Base-by-base conservation (phyloP, 164 flowering plant genomes). In the Buxus sempervirens region DNA sequence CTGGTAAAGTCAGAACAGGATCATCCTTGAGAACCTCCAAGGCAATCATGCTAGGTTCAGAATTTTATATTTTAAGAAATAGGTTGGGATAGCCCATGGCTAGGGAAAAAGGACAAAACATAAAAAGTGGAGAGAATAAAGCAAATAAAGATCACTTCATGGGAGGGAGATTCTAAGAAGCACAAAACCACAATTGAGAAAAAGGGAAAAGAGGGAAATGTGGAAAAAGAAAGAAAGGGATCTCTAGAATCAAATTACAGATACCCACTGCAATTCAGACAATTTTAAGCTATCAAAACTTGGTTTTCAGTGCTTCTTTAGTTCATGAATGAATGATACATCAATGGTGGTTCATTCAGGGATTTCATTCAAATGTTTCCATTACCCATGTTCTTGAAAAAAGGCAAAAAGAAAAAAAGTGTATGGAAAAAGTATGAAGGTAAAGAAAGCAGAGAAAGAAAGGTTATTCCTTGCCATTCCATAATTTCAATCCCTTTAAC, bases 1-100 rank as follows among this genome's bases (percentile, higher is more conserved):
- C 63, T 7, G n/a, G 20, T 49, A 54, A 71, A 55, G 77, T 55
- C 69, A 66, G 69, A 27, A 65, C 70, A 61, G 58, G 58, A 72
- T 75, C 73, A 68, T 76, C 62, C 38, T 71, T 7, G 38, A 3
- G 71, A 75, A 69, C 76, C 70, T 58, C 53, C 15, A n/a, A n/a
- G n/a, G n/a, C n/a, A n/a, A n/a, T n/a, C n/a, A n/a, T n/a, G n/a
- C n/a, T n/a, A n/a, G n/a, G n/a, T n/a, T n/a, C n/a, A n/a, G n/a
- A n/a, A n/a, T n/a, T n/a, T n/a, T n/a, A n/a, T n/a, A n/a, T n/a
- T n/a, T n/a, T n/a, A n/a, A n/a, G n/a, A n/a, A n/a, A n/a, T n/a
- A n/a, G n/a, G n/a, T n/a, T n/a, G n/a, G n/a, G n/a, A n/a, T n/a
- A n/a, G n/a, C n/a, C 21, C 60, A 38, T 21, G 68, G 60, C n/a